Evolutionary conservation across 2,329 filamentous ascomycete species (phyloP).

Genomic region (Fusarium albidum): DNA sequence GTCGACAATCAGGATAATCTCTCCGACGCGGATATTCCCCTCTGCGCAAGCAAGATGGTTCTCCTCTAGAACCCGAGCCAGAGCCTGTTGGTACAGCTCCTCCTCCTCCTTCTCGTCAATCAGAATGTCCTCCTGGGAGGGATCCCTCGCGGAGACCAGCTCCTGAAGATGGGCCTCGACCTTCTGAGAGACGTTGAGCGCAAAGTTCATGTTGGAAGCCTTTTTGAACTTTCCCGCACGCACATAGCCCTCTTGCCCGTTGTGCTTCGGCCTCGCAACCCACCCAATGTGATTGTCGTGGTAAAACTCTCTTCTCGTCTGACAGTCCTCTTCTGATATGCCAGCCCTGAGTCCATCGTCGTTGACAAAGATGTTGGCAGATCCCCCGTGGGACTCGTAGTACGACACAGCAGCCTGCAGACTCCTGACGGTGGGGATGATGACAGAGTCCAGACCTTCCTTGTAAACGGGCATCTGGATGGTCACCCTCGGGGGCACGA

Average conservation of each 20-base stretch:
- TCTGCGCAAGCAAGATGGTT: conserved; percentile 58
- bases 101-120: conserved; percentile 50
- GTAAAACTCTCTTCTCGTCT: conserved; percentile 62
- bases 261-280: conserved; percentile 54
- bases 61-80: conserved; percentile 59
- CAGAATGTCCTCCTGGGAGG: conserved; percentile 38
- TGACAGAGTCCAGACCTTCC: conserved; percentile 47
- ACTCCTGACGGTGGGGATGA: conserved; percentile 63
- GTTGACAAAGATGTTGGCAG: conserved; percentile 73
- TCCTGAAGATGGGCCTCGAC: conserved; percentile 60
- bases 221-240: conserved; percentile 71
- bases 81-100: conserved; percentile 31
- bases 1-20: conserved; percentile 70
- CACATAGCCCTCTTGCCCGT: conserved; percentile 51
- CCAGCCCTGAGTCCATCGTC: conserved; percentile 60
- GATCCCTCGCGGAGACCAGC: not conserved
- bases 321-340: conserved; percentile 52
- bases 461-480: conserved; percentile 59
- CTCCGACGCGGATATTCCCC: conserved; percentile 64
- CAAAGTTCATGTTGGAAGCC: conserved; percentile 75
- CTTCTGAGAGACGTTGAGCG: conserved; percentile 60
- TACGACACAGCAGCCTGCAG: conserved; percentile 66
- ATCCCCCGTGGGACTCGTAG: conserved; percentile 69
- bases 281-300: conserved; percentile 66
- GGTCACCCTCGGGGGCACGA: conserved; percentile 39